Percentiles rank a stretch among this genome's conserved stretches.
phyloP scores from a whole-genome alignment of 2,329 filamentous ascomycete species.

The Diplocarpon rosae region DNA sequence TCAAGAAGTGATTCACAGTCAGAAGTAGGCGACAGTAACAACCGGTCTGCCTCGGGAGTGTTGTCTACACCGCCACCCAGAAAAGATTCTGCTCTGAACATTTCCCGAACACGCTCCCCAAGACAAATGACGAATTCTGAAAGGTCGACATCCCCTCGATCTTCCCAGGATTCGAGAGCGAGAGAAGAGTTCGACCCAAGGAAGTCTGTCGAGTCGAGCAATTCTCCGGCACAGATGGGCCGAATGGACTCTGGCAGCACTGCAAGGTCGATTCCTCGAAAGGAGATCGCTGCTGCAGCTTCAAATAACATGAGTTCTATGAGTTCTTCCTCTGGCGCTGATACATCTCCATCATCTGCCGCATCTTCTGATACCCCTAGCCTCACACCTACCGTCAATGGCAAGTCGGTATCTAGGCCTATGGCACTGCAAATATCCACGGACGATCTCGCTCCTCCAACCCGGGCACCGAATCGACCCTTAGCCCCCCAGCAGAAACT shows the following conservation, averaged over 20 bases:
- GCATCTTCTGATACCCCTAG: constrained; percentile 25
- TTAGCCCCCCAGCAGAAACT: constrained; percentile 33
- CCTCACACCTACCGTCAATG: constrained; percentile 24
- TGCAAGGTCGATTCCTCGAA: constrained; percentile 41
- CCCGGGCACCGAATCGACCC: constrained; percentile 25
- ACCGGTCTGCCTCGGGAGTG: constrained; percentile 29
- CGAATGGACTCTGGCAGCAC: constrained; percentile 47
- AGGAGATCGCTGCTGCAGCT: constrained; percentile 39
- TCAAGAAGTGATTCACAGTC: constrained; percentile 28
- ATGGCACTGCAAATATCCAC: constrained; percentile 18
- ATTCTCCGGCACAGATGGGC: constrained; percentile 32
- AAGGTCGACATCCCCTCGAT: constrained; percentile 35
- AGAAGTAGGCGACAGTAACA: constrained; percentile 27
- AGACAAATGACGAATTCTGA: constrained; percentile 25
- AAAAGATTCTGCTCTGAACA: constrained; percentile 11
- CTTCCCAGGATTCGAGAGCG: constrained; percentile 47
- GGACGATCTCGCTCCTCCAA: constrained; percentile 19
- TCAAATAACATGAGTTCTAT: constrained; percentile 19
- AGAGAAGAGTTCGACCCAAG: constrained; percentile 42
- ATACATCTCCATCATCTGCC: constrained; percentile 25
- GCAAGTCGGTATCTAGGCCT: constrained; percentile 25
- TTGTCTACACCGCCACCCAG: constrained; percentile 19
- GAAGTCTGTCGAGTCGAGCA: constrained; percentile 28
- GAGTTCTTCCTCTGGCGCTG: constrained; percentile 23
- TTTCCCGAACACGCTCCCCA: constrained; percentile 17